Percentiles rank a stretch among this genome's conserved stretches.
phyloP scores from a whole-genome alignment of 2,329 filamentous ascomycete species.

The Diatrype stigma region DNA sequence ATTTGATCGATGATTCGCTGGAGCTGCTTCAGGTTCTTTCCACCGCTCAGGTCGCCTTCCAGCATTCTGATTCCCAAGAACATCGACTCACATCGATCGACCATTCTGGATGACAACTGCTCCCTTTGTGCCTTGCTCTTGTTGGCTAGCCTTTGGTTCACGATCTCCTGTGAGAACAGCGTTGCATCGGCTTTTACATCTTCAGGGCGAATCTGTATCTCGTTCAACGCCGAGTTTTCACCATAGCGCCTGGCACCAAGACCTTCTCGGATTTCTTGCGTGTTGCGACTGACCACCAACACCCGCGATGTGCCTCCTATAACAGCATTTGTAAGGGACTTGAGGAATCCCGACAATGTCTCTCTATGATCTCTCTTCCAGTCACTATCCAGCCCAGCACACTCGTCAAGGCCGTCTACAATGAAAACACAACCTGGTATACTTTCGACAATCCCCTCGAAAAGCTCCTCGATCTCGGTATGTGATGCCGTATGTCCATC shows the following conservation, averaged over 20 bases:
- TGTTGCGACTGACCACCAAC: slow-evolving; percentile 23
- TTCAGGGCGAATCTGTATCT: slow-evolving; percentile 12
- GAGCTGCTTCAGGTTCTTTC: slow-evolving; percentile 25
- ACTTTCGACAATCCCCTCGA: slow-evolving; percentile 7
- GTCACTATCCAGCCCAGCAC: slow-evolving; percentile 3
- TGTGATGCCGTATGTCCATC: slow-evolving; percentile 10
- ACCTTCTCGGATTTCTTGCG: slow-evolving; percentile 17
- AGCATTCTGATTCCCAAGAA: slow-evolving; percentile 32
- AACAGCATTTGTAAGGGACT: slow-evolving; percentile 2
- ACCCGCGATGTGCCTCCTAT: slow-evolving; percentile 11
- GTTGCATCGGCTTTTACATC: slow-evolving; percentile 22
- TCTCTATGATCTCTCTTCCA: background rate
- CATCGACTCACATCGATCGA: slow-evolving; percentile 26
- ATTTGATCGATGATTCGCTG: slow-evolving; percentile 22
- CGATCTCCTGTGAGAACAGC: slow-evolving; percentile 19
- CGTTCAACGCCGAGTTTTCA: background rate
- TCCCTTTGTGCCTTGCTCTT: slow-evolving; percentile 14
- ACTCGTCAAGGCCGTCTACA: slow-evolving; percentile 34
- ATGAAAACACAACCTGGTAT: slow-evolving; percentile 20
- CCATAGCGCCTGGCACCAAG: background rate
- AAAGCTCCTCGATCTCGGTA: slow-evolving; percentile 12
- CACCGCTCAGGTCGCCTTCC: slow-evolving; percentile 16
- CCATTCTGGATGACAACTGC: slow-evolving; percentile 20
- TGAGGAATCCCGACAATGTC: slow-evolving; percentile 15
- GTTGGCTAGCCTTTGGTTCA: slow-evolving; percentile 24